Evolutionary conservation across 2,329 filamentous ascomycete species (phyloP).

Genomic region (Diplodia sapinea): DNA sequence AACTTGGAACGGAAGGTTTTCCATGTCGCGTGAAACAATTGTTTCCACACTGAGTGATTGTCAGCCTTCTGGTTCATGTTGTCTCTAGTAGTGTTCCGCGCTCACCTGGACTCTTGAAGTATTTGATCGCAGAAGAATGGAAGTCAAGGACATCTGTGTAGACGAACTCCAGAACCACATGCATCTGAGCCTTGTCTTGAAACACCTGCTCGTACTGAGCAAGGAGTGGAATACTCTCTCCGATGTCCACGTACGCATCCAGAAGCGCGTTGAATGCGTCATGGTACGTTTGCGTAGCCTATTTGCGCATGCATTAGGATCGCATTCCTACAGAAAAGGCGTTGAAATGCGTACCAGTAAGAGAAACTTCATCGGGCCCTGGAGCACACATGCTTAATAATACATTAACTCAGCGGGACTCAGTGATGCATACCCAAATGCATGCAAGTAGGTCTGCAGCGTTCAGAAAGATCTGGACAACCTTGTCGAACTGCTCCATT

Average conservation of each 20-base stretch:
- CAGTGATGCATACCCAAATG: constrained; percentile 36
- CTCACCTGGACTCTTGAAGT: constrained; percentile 38
- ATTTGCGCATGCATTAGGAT: background rate
- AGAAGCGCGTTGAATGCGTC: constrained; percentile 48
- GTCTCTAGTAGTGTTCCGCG: constrained; percentile 18
- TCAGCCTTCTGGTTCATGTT: background rate
- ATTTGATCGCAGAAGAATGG: constrained; percentile 43
- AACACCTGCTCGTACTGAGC: constrained; percentile 43
- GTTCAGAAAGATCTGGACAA: constrained; percentile 37
- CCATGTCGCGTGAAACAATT: constrained; percentile 39
- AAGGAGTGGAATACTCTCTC: constrained; percentile 48
- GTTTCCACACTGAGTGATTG: constrained; percentile 36
- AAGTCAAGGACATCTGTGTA: constrained; percentile 51
- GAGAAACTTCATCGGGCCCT: background rate
- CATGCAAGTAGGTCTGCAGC: constrained; percentile 36
- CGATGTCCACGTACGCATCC: constrained; percentile 49
- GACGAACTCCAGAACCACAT: constrained; percentile 42
- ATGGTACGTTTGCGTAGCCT: background rate
- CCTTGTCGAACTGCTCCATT: constrained; percentile 38
- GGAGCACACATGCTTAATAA: no score
- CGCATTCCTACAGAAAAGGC: background rate
- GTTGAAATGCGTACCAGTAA: background rate
- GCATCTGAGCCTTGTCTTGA: constrained; percentile 40
- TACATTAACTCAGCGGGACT: no score
- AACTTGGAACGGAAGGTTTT: constrained; percentile 35